Evolutionary conservation across 2,329 filamentous ascomycete genomes (phyloP).

Genomic region (Colletotrichum aenigma): DNA sequence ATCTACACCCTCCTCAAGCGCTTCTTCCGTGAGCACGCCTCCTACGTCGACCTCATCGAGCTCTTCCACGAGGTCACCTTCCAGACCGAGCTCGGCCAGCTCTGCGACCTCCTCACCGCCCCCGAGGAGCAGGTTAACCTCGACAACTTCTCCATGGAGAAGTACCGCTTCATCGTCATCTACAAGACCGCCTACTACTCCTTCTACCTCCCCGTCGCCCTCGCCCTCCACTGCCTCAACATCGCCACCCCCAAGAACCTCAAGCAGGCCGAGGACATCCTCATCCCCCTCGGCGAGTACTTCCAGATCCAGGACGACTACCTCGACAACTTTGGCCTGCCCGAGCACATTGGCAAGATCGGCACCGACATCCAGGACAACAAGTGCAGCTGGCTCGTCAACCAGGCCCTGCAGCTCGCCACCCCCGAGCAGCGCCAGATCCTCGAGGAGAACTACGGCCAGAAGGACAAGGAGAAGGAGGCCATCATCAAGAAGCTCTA

Average conservation of each 20-base stretch:
- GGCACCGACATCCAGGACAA: constrained; percentile 99
- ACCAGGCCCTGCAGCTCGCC: constrained; percentile 83
- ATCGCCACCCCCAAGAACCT: constrained; percentile 88
- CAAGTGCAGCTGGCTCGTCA: constrained; percentile 99
- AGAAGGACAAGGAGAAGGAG: constrained; percentile 85
- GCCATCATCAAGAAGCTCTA: constrained; percentile 87
- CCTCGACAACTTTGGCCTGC: constrained; percentile 95
- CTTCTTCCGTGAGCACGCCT: constrained; percentile 85
- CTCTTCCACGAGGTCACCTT: constrained; percentile 94
- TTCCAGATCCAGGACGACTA: constrained; percentile 99
- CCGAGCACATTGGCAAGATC: constrained; percentile 94
- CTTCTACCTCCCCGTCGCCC: constrained; percentile 95
- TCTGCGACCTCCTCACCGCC: constrained; percentile 92
- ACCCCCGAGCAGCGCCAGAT: constrained; percentile 86
- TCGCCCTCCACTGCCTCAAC: constrained; percentile 85
- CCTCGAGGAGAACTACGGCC: constrained; percentile 92
- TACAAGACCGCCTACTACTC: constrained; percentile 99
- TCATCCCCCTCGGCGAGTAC: constrained; percentile 97
- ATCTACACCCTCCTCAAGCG: constrained; percentile 95
- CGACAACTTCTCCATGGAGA: constrained; percentile 92
- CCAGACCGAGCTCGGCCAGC: constrained; percentile 95
- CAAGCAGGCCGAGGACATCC: constrained; percentile 85
- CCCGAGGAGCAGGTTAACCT: constrained; percentile 94
- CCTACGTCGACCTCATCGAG: constrained; percentile 91
- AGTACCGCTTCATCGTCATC: constrained; percentile 98